Conservation (phyloP, 441 rosid genomes). For the Gossypium armourianum region DNA sequence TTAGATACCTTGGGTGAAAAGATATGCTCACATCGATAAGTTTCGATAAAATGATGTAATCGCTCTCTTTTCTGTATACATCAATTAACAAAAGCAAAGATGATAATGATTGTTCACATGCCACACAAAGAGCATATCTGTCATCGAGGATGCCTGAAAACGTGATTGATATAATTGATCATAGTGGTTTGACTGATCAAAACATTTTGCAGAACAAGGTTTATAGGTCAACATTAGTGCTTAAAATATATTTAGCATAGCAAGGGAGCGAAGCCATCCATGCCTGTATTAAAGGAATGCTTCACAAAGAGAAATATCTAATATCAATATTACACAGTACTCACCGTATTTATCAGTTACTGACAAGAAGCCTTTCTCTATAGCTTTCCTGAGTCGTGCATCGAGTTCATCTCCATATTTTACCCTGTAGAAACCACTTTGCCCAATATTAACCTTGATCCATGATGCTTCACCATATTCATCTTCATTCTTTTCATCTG, state of each 20-base stretch:
- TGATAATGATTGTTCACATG: slow-evolving; percentile 62
- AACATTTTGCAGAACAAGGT: background rate
- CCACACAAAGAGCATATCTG: slow-evolving; percentile 77
- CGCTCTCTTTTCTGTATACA: slow-evolving; percentile 60
- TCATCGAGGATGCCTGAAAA: slow-evolving; percentile 77
- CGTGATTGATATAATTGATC: background rate
- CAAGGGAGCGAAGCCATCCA: background rate
- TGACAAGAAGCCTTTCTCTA: slow-evolving; percentile 47
- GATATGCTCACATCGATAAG: background rate
- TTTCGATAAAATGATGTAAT: slow-evolving; percentile 12
- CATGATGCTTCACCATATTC: slow-evolving; percentile 27
- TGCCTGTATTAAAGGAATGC: background rate
- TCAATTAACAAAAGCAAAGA: slow-evolving; percentile 68
- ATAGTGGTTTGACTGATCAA: background rate
- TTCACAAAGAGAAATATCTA: background rate
- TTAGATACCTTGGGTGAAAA: background rate
- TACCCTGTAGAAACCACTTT: slow-evolving; percentile 82
- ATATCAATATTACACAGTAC: background rate
- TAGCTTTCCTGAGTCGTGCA: slow-evolving; percentile 57
- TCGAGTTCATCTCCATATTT: slow-evolving; percentile 70
- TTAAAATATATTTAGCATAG: background rate
- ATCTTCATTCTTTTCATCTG: slow-evolving; percentile 13
- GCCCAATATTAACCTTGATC: slow-evolving; percentile 71
- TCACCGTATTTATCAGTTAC: slow-evolving; percentile 72
- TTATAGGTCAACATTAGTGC: background rate